Conservation (phyloP, 1,284 basidiomycete genomes). For the Pseudozyma sp. region DNA sequence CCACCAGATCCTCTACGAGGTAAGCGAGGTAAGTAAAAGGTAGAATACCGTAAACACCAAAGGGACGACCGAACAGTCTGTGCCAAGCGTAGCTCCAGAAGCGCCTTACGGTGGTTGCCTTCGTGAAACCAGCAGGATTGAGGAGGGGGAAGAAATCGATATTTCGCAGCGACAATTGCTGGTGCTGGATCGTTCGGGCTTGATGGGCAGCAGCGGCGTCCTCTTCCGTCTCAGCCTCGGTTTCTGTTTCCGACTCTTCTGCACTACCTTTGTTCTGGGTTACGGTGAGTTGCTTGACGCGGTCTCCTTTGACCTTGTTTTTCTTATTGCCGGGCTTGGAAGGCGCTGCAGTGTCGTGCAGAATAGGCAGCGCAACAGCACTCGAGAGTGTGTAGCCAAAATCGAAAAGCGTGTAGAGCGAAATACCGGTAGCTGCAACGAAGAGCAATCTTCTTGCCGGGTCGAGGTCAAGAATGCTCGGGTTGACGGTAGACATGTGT, state of each 20-base stretch:
- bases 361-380: slow-evolving; percentile 41
- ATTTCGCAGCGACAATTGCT: slow-evolving; percentile 48
- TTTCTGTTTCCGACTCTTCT: slow-evolving; percentile 34
- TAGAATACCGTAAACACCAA: slow-evolving; percentile 50
- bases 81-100: slow-evolving; percentile 56
- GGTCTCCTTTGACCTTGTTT: slow-evolving; percentile 1
- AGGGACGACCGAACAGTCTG: slow-evolving; percentile 48
- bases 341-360: slow-evolving; percentile 26
- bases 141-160: slow-evolving; percentile 57
- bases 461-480: slow-evolving; percentile 40
- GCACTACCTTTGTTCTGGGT: neutral
- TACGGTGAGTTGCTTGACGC: slow-evolving; percentile 11
- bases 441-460: slow-evolving; percentile 26
- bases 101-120: slow-evolving; percentile 37
- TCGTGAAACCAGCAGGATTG: slow-evolving; percentile 44
- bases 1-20: slow-evolving; percentile 25
- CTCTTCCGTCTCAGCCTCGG: slow-evolving; percentile 37
- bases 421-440: slow-evolving; percentile 49
- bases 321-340: neutral
- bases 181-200: slow-evolving; percentile 13
- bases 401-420: slow-evolving; percentile 54
- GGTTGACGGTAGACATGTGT: slow-evolving; percentile 27
- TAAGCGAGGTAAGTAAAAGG: slow-evolving; percentile 45
- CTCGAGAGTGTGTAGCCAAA: slow-evolving; percentile 55
- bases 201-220: slow-evolving; percentile 21